These are phyloP conservation scores for Nepenthes alata DNA, from an alignment of 179 eudicot genomes.

Conservation along the genomic window DNA sequence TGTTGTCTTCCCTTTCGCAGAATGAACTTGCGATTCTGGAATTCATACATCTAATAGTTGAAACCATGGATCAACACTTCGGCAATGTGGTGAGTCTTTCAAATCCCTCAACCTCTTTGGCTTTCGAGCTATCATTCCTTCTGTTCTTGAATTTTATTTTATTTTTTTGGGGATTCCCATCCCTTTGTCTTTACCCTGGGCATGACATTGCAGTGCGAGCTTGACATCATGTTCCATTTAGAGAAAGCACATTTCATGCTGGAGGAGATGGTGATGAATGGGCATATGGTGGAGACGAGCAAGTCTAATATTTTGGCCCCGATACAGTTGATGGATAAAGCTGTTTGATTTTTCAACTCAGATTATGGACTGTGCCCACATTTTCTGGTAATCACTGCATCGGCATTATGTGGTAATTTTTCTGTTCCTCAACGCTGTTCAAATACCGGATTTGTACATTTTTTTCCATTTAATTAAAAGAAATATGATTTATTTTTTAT, in stretches of 20 bases:
- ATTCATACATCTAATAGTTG: slow-evolving; percentile 85
- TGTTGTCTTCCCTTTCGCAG: slow-evolving; percentile 19
- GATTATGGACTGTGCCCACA: too few relatives aligned
- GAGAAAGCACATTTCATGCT: slow-evolving; percentile 99
- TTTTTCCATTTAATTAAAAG: too few relatives aligned
- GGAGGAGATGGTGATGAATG: slow-evolving; percentile 99
- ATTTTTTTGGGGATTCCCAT: too few relatives aligned
- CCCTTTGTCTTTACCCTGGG: background rate
- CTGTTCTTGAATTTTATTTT: background rate
- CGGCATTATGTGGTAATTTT: too few relatives aligned
- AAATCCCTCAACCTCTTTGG: background rate
- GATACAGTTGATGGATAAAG: slow-evolving; percentile 87
- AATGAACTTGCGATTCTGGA: slow-evolving; percentile 95
- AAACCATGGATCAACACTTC: slow-evolving; percentile 98
- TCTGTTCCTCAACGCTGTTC: too few relatives aligned
- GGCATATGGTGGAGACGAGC: slow-evolving; percentile 90
- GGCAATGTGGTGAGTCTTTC: slow-evolving; percentile 78
- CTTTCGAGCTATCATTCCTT: background rate
- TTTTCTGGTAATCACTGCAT: too few relatives aligned
- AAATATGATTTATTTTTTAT: too few relatives aligned
- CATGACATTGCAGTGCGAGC: slow-evolving; percentile 61
- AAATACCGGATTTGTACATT: too few relatives aligned
- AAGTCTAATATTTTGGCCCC: slow-evolving; percentile 79
- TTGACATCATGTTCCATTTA: slow-evolving; percentile 94
- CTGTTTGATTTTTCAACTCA: slow-evolving; percentile 28